Evolutionary conservation across 2,329 filamentous ascomycete species (phyloP), one percentile per base, ranked within the genome.

Genomic region (Parastagonospora avenae): DNA sequence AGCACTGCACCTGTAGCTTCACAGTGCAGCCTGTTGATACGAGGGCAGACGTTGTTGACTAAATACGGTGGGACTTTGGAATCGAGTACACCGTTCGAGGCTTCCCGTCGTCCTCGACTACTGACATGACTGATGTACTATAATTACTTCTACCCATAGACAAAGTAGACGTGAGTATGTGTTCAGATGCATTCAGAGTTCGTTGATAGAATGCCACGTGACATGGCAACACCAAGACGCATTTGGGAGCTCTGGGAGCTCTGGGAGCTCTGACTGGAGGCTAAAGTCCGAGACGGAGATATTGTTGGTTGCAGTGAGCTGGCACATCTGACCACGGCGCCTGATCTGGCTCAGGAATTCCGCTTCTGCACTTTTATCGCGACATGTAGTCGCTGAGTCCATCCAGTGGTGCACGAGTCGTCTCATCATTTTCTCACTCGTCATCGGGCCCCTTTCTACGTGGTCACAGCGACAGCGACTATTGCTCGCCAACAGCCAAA

Each of bases 401-500:
- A 3, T 24, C 37, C 35, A 41, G 9, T 35, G 16, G 49, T 37
- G 39, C 48, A 54, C 54, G 47, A 52, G 38, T 55, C 53, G 50
- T 39, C 43, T 46, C 45, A 59, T 52, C 59, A 46, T 50, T 43
- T 42, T 41, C 37, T 27, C 16, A 31, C n/a, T 44, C 43, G 35
- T 32, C 46, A 48, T 42, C 49, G 49, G 39, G 51, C 50, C 64
- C 61, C 50, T 62, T 57, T 63, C 53, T 57, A 57, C 57, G 55
- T 66, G 57, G 57, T 46, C 53, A 53, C 54, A 54, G 10, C 19
- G 19, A 24, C 19, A 24, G 27, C 53, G 49, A 58, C 53, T 57
- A 48, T 55, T 56, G 58, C 46, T 58, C 64, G 56, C 65, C 56
- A 47, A 62, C 62, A 44, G 54, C 51, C 56, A 42, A 58, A 24